A percentile compares a stretch with the other conserved stretches of the same genome.
Evolutionary conservation across 1,284 basidiomycete genomes (phyloP).

Genomic region (Xanthoconium separans): DNA sequence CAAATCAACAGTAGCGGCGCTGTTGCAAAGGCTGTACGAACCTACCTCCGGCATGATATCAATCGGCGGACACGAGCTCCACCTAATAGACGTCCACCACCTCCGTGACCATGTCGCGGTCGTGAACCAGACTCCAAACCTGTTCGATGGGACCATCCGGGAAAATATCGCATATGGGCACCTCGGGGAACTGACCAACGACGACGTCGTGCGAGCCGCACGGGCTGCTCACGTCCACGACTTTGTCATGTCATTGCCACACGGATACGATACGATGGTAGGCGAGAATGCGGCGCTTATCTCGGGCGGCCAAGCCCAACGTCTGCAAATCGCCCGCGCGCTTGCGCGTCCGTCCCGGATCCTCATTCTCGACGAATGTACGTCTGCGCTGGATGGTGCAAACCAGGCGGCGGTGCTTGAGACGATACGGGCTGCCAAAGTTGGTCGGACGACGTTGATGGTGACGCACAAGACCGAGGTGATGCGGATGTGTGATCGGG

Average conservation of each 20-base stretch:
- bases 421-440: conserved; percentile 65
- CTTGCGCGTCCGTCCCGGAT: conserved; percentile 70
- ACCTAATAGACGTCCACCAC: conserved; percentile 61
- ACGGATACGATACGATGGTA: conserved; percentile 83
- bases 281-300: conserved; percentile 89
- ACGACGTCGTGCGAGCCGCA: conserved; percentile 70
- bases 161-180: conserved; percentile 87
- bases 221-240: conserved; percentile 79
- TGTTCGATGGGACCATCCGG: conserved; percentile 83
- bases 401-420: conserved; percentile 83
- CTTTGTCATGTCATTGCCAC: conserved; percentile 79
- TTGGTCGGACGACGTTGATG: conserved; percentile 80
- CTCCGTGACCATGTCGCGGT: conserved; percentile 84
- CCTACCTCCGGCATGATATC: conserved; percentile 64
- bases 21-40: conserved; percentile 87
- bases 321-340: conserved; percentile 89
- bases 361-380: conserved; percentile 94
- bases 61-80: conserved; percentile 54
- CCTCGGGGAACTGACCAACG: conserved; percentile 35
- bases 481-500: conserved; percentile 91
- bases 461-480: conserved; percentile 92
- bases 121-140: conserved; percentile 81
- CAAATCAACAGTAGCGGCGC: conserved; percentile 82
- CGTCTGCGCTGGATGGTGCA: conserved; percentile 82
- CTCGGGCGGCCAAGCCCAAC: conserved; percentile 94